Percentiles rank a stretch among this genome's conserved stretches.
phyloP scores from a whole-genome alignment of 2,329 filamentous ascomycete genomes.

The Orbilia ellipsospora region DNA sequence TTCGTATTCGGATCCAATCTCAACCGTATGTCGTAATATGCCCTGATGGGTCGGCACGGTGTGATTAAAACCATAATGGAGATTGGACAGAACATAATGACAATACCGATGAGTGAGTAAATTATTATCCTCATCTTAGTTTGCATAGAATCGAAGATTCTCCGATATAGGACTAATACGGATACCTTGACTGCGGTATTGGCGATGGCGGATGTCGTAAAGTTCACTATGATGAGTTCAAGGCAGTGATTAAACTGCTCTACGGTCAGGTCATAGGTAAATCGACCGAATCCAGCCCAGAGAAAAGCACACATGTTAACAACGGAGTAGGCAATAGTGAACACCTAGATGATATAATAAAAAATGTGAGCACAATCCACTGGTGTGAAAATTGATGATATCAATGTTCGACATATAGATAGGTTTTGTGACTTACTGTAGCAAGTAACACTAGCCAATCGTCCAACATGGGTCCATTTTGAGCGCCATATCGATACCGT shows the following conservation, averaged over 20 bases:
- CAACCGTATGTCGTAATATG: conserved; percentile 36
- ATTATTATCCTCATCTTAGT: conserved; percentile 42
- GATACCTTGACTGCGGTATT: conserved; percentile 52
- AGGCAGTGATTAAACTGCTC: conserved; percentile 43
- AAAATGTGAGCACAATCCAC: not conserved
- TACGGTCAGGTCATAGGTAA: conserved; percentile 37
- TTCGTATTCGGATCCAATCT: conserved; percentile 39
- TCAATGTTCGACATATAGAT: not conserved
- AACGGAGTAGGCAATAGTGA: conserved; percentile 29
- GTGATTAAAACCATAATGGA: conserved; percentile 22
- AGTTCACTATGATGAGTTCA: conserved; percentile 40
- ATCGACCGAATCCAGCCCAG: conserved; percentile 46
- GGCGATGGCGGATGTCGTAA: conserved; percentile 39
- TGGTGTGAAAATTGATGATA: not conserved
- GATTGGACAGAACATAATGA: conserved; percentile 45
- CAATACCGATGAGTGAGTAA: conserved; percentile 34
- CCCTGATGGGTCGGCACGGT: conserved; percentile 32
- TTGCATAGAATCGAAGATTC: conserved; percentile 52
- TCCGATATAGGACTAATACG: conserved; percentile 44
- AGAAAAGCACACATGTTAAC: conserved; percentile 48
- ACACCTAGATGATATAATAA: conserved; percentile 11
- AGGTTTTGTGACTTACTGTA: conserved; percentile 23
- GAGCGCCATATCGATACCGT: conserved; percentile 34
- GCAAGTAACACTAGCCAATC: conserved; percentile 49
- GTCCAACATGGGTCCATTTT: conserved; percentile 34